Percentiles rank a stretch among this genome's conserved stretches.
Evolutionary conservation across 352 stramenopile species (phyloP).

Genomic region (Nothophytophthora sp.): DNA sequence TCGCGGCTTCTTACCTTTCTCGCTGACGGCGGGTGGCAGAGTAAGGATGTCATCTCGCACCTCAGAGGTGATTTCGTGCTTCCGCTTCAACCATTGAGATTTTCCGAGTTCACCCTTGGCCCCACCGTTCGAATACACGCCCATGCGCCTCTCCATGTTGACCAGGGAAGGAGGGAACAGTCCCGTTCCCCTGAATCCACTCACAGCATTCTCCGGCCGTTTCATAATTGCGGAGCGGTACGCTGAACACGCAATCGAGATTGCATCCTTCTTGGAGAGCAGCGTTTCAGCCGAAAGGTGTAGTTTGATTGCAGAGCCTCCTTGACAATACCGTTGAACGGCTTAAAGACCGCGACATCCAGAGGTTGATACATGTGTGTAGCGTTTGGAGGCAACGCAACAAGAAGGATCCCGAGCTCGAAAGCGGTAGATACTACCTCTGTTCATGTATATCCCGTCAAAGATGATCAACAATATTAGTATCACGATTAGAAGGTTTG

Average conservation of each 20-base stretch:
- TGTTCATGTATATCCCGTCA: too few relatives aligned
- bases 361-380: constrained; percentile 5
- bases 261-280: constrained; percentile 1
- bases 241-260: constrained; percentile 4
- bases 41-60: not conserved
- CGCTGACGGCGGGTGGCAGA: not conserved
- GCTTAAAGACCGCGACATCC: constrained; percentile 10
- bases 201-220: not conserved
- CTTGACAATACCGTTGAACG: not conserved
- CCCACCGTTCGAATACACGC: not conserved
- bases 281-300: not conserved
- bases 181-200: constrained; percentile 14
- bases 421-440: too few relatives aligned
- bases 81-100: not conserved
- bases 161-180: constrained; percentile 1
- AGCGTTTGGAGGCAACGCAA: constrained; percentile 1
- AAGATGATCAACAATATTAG: too few relatives aligned
- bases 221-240: constrained; percentile 4
- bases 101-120: not conserved
- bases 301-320: constrained; percentile 1
- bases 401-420: constrained; percentile 2
- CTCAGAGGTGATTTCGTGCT: not conserved
- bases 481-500: too few relatives aligned
- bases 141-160: constrained; percentile 1
- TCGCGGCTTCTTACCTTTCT: not conserved